Percentiles rank a stretch among this genome's conserved stretches.
phyloP scores from a whole-genome alignment of 2,329 filamentous ascomycete genomes.

The Fusarium kyushuense region DNA sequence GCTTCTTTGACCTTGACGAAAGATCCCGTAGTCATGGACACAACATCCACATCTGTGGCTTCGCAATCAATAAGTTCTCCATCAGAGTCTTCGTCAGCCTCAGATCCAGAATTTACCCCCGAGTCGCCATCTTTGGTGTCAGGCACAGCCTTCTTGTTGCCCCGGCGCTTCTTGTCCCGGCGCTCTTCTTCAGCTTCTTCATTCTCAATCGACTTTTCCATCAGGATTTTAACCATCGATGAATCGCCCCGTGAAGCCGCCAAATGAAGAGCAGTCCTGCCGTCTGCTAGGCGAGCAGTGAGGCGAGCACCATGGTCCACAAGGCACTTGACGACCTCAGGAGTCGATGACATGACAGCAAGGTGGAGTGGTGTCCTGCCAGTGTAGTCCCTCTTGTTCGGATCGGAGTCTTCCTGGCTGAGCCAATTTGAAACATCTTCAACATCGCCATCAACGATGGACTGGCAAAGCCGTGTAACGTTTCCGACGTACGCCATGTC shows the following conservation, averaged over 20 bases:
- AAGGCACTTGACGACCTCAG: conserved; percentile 76
- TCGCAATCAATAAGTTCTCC: conserved; percentile 60
- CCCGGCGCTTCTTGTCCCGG: conserved; percentile 61
- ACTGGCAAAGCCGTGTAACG: conserved; percentile 80
- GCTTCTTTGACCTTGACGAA: conserved; percentile 74
- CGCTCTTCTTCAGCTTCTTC: conserved; percentile 75
- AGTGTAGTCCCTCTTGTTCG: conserved; percentile 80
- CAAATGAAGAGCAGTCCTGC: conserved; percentile 84
- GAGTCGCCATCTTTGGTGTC: conserved; percentile 8
- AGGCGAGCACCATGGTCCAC: conserved; percentile 79
- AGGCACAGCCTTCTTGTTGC: conserved; percentile 42
- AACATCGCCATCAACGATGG: conserved; percentile 80
- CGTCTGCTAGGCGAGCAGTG: conserved; percentile 80
- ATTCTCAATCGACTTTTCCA: conserved; percentile 80
- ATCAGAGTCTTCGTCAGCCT: conserved; percentile 52
- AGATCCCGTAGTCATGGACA: conserved; percentile 74
- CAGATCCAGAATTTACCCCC: conserved; percentile 11
- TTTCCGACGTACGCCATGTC: conserved; percentile 92
- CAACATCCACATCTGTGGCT: conserved; percentile 58
- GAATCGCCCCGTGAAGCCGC: conserved; percentile 76
- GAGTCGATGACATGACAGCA: conserved; percentile 75
- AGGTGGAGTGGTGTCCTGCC: conserved; percentile 84
- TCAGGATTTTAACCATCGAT: conserved; percentile 77
- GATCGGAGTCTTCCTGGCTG: conserved; percentile 73
- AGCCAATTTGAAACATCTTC: conserved; percentile 79